Conservation (phyloP, 805 yeast genomes). For the Candida nemodendra region DNA sequence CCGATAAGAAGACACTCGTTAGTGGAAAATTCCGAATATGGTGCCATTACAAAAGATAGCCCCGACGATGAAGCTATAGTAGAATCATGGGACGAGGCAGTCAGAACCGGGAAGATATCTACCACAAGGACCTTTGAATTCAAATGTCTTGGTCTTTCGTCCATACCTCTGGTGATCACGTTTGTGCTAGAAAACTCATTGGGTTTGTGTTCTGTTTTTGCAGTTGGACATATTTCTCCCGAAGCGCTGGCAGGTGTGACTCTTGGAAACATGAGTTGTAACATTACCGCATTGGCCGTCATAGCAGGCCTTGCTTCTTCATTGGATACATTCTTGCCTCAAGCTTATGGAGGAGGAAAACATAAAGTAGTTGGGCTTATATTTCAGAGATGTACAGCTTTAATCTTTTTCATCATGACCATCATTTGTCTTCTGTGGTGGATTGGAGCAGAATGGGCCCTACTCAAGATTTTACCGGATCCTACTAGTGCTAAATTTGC, state of each 20-base stretch:
- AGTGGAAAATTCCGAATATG: slow-evolving; percentile 5
- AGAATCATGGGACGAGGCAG: slow-evolving; percentile 35
- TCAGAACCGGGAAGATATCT: slow-evolving; percentile 40
- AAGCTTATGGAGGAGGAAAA: slow-evolving; percentile 71
- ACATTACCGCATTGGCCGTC: slow-evolving; percentile 70
- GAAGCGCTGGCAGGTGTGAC: slow-evolving; percentile 75
- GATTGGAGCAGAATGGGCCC: slow-evolving; percentile 48
- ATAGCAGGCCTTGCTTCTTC: slow-evolving; percentile 80
- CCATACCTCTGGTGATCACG: slow-evolving; percentile 62
- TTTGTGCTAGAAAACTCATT: slow-evolving; percentile 70
- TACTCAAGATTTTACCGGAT: slow-evolving; percentile 44
- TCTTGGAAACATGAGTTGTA: slow-evolving; percentile 74
- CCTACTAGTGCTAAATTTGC: slow-evolving; percentile 50
- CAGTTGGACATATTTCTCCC: slow-evolving; percentile 72
- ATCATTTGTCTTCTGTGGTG: slow-evolving; percentile 65
- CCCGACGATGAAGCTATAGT: slow-evolving; percentile 25
- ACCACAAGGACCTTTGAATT: slow-evolving; percentile 42
- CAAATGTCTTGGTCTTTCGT: slow-evolving; percentile 38
- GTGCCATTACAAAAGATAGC: slow-evolving; percentile 8
- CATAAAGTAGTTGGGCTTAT: slow-evolving; percentile 65
- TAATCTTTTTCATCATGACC: slow-evolving; percentile 47
- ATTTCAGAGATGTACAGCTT: slow-evolving; percentile 63
- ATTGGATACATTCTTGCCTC: slow-evolving; percentile 75
- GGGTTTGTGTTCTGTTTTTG: slow-evolving; percentile 73
- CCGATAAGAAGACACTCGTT: slow-evolving; percentile 24